Conservation (phyloP, 2,329 filamentous ascomycete species). For the Aspergillus proliferans region DNA sequence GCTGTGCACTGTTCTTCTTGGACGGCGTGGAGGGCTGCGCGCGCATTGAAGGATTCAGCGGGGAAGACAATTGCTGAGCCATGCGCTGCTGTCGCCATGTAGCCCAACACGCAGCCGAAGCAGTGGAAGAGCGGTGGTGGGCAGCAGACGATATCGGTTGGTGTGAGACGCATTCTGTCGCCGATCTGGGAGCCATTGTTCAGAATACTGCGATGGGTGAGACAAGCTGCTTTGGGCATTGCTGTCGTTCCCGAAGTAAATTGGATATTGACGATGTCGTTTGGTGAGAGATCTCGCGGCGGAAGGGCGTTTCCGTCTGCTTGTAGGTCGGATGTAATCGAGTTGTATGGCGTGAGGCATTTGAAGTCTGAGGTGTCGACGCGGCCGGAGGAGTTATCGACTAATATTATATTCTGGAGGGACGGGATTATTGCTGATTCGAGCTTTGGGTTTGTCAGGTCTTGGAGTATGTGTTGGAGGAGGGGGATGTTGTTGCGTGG, state of each 20-base stretch:
- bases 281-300: slow-evolving; percentile 45
- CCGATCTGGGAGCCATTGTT: slow-evolving; percentile 89
- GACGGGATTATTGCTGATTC: slow-evolving; percentile 59
- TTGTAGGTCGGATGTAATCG: slow-evolving; percentile 39
- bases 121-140: slow-evolving; percentile 60
- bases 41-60: slow-evolving; percentile 76
- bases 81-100: slow-evolving; percentile 87
- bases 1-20: slow-evolving; percentile 59
- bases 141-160: slow-evolving; percentile 62
- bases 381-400: slow-evolving; percentile 66
- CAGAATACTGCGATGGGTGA: slow-evolving; percentile 77
- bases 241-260: slow-evolving; percentile 96
- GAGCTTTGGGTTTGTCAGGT: slow-evolving; percentile 40
- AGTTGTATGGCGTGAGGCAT: slow-evolving; percentile 43
- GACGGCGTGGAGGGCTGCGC: slow-evolving; percentile 60
- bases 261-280: slow-evolving; percentile 87
- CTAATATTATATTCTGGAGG: slow-evolving; percentile 63
- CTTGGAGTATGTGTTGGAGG: slow-evolving; percentile 48
- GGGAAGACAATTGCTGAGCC: slow-evolving; percentile 78
- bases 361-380: slow-evolving; percentile 41
- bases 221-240: slow-evolving; percentile 81
- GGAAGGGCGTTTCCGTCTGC: slow-evolving; percentile 38
- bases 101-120: slow-evolving; percentile 87
- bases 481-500: slow-evolving; percentile 56
- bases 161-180: slow-evolving; percentile 71